A percentile compares a stretch with the other conserved stretches of the same genome.
phyloP scores from a whole-genome alignment of 2,329 filamentous ascomycete species.

The Ophiostoma ulmi region DNA sequence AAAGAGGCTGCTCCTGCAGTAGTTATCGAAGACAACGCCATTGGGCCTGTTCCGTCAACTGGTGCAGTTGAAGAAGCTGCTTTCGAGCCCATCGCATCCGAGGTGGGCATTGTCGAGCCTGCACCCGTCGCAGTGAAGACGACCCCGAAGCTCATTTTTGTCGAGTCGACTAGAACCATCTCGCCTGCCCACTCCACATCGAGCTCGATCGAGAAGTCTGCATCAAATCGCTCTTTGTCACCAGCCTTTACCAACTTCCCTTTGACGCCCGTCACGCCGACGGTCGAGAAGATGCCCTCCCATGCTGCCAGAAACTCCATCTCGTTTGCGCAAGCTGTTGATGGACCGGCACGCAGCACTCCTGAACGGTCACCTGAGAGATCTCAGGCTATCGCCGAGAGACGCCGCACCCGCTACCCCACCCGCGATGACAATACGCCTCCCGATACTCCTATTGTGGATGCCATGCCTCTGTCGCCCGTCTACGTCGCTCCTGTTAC shows the following conservation, averaged over 20 bases:
- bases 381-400: slow-evolving; percentile 7
- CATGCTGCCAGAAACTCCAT: background rate
- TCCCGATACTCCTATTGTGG: slow-evolving; percentile 11
- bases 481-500: background rate
- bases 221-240: background rate
- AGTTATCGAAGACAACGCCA: background rate
- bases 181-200: background rate
- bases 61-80: background rate
- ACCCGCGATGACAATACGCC: slow-evolving; percentile 9
- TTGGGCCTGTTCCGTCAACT: background rate
- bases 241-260: background rate
- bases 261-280: slow-evolving; percentile 12
- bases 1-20: background rate
- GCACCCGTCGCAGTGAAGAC: background rate
- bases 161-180: background rate
- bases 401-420: background rate
- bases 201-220: background rate
- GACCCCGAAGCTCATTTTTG: background rate
- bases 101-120: background rate
- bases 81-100: background rate
- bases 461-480: background rate
- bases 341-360: background rate
- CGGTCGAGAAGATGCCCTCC: background rate
- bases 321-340: background rate
- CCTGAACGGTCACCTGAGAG: background rate